These are phyloP conservation scores for Aspergillus asperescens DNA, from an alignment of 495 filamentous ascomycete genomes.

Conservation along the genomic window DNA sequence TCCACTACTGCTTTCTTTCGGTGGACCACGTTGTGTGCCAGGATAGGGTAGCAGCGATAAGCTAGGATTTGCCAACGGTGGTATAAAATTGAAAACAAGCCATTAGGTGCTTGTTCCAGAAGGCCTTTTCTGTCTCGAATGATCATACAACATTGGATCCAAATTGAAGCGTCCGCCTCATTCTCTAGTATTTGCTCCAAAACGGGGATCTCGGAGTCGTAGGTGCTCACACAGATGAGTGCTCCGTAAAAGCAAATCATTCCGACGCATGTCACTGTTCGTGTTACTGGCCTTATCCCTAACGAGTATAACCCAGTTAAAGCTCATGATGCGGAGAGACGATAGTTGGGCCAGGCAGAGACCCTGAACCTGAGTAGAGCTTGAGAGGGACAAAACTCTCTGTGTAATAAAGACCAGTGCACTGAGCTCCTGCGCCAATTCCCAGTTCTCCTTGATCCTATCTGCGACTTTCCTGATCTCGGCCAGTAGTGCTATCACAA, in stretches of 20 bases:
- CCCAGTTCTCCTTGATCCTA: slow-evolving; percentile 47
- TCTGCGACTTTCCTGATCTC: slow-evolving; percentile 20
- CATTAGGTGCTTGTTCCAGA: slow-evolving; percentile 2
- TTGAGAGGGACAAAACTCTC: slow-evolving; percentile 35
- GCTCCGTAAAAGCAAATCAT: slow-evolving; percentile 21
- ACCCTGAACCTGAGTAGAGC: slow-evolving; percentile 8
- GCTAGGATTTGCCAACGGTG: slow-evolving; percentile 27
- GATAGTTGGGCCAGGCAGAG: slow-evolving; percentile 4
- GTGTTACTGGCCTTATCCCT: slow-evolving; percentile 7
- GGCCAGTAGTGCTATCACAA: slow-evolving; percentile 18
- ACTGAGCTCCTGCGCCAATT: slow-evolving; percentile 34
- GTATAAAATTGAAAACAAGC: slow-evolving; percentile 19
- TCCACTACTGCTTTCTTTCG: slow-evolving; percentile 23
- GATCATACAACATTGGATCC: slow-evolving; percentile 35
- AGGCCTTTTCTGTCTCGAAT: slow-evolving; percentile 29
- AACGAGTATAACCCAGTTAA: slow-evolving; percentile 15
- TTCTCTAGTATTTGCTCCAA: slow-evolving; percentile 12
- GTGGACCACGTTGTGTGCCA: slow-evolving; percentile 11
- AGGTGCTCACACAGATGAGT: slow-evolving; percentile 35
- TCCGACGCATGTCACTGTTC: slow-evolving; percentile 14
- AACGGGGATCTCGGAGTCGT: slow-evolving; percentile 26
- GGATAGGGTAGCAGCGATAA: slow-evolving; percentile 15
- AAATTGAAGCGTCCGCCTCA: slow-evolving; percentile 26
- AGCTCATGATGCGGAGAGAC: slow-evolving; percentile 9
- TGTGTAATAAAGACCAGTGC: slow-evolving; percentile 31